phyloP scores from a whole-genome alignment of 352 stramenopile genomes.

The Globisporangium recalcitrans region DNA sequence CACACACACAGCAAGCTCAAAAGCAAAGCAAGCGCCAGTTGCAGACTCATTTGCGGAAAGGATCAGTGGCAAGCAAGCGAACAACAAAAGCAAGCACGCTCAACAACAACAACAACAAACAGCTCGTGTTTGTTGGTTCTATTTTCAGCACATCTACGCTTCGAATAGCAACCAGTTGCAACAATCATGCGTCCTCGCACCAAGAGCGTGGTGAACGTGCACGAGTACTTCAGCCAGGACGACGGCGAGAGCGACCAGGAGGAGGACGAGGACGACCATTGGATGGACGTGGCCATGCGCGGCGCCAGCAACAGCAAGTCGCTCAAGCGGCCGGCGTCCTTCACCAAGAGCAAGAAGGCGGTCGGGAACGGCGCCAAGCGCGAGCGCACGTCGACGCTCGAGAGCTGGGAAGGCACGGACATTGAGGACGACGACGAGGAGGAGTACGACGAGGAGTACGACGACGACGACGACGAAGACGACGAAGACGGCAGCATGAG shows the following conservation, averaged over 20 bases:
- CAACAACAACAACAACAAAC: background rate
- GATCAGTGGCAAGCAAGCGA: background rate
- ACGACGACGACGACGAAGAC: conserved; percentile 47
- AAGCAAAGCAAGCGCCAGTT: background rate
- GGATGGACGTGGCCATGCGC: conserved; percentile 39
- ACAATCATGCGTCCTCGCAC: conserved; percentile 60
- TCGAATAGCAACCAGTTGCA: background rate
- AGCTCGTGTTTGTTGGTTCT: background rate
- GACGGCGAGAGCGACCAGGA: conserved; percentile 37
- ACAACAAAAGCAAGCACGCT: background rate
- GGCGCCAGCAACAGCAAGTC: conserved; percentile 14
- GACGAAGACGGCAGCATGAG: conserved; percentile 15
- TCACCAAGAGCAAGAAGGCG: conserved; percentile 29
- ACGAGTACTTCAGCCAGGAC: conserved; percentile 71
- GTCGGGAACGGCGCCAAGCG: conserved; percentile 18
- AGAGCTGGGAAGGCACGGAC: conserved; percentile 55
- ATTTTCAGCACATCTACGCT: conserved; percentile 2
- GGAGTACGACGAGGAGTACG: conserved; percentile 27
- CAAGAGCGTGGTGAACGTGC: conserved; percentile 61
- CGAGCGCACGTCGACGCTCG: conserved; percentile 48
- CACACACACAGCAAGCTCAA: too few species aligned
- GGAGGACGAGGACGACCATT: conserved; percentile 45
- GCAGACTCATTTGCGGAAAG: conserved; percentile 8
- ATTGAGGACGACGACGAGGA: conserved; percentile 50
- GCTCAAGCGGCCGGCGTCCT: conserved; percentile 12